These are phyloP conservation scores for Penstemon barbatus DNA, from an alignment of 257 asterid species.

Conservation along the genomic window DNA sequence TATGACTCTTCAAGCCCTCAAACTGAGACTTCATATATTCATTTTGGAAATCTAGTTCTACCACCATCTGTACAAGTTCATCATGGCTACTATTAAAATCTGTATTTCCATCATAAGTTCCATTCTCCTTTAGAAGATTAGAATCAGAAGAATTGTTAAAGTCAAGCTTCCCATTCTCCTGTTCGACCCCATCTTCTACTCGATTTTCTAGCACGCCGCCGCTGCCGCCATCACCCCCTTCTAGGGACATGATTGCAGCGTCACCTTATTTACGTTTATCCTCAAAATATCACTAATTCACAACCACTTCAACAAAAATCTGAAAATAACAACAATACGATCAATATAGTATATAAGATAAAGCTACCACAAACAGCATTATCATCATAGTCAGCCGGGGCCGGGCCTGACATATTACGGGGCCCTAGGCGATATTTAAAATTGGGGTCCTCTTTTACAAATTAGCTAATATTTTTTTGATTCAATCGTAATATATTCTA, in stretches of 20 bases:
- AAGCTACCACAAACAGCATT: constrained; percentile 25
- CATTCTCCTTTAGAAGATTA: constrained; percentile 48
- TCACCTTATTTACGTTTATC: constrained; percentile 8
- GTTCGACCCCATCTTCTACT: constrained; percentile 33
- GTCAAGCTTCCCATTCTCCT: constrained; percentile 43
- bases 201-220: constrained; percentile 41
- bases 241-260: constrained; percentile 42
- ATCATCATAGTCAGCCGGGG: constrained; percentile 21
- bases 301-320: constrained; percentile 26
- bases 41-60: constrained; percentile 81
- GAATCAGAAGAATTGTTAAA: constrained; percentile 31
- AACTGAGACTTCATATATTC: constrained; percentile 83
- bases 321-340: constrained; percentile 11
- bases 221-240: constrained; percentile 43
- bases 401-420: too few species aligned
- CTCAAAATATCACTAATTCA: constrained; percentile 15
- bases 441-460: too few species aligned
- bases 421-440: too few species aligned
- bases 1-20: constrained; percentile 50
- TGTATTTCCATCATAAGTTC: constrained; percentile 29
- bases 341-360: constrained; percentile 1
- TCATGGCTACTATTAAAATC: constrained; percentile 46
- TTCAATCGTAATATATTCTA: too few species aligned
- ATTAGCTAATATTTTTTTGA: too few species aligned
- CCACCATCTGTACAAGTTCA: constrained; percentile 67